Base-by-base conservation (phyloP, 2,329 filamentous ascomycete genomes). In the Beauveria medogensis region DNA sequence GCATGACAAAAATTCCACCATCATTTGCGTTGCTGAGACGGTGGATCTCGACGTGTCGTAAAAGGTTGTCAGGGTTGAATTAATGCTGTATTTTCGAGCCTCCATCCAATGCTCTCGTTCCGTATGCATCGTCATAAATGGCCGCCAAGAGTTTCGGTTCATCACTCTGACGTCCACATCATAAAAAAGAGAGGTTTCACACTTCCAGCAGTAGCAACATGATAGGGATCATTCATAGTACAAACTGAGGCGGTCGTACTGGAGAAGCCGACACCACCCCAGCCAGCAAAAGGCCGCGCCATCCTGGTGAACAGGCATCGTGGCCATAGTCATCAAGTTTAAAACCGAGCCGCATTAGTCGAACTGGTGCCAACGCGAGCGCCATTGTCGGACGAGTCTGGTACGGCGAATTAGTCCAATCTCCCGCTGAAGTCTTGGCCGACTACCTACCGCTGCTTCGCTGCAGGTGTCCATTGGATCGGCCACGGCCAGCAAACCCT, bases 391-490 rank as follows among this genome's bases (percentile, higher is more conserved):
- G 76, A 78, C 20, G 76, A 78, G 64, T 78, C 76, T 78, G 57
- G 14, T 12, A 16, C 9, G 2, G 20, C 26, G 20, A 51, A n/a
- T 59, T 53, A 62, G 55, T 60, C 20, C 46, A 47, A 37, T 18
- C 16, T 37, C 14, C 40, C 34, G 28, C 24, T 18, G 30, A 20
- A 10, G 46, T n/a, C n/a, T 57, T 20, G 46, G 26, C 52, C 10
- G 34, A 28, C 46, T 30, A 77, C 80, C 73, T 74, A 83, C 82
- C 84, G 70, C 84, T 87, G 60, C 82, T 80, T 63, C 84, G 79
- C 65, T 83, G 80, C 71, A 80, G 79, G 69, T 88, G 85, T 24
- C 85, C 85, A 66, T 84, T 85, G 59, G 80, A 69, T 54, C 84
- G 81, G 63, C 73, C 74, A 62, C 84, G 82, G 22, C 75, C 73